Evolutionary conservation across 2,329 filamentous ascomycete species (phyloP).

Genomic region (Geoglossum cookeanum): DNA sequence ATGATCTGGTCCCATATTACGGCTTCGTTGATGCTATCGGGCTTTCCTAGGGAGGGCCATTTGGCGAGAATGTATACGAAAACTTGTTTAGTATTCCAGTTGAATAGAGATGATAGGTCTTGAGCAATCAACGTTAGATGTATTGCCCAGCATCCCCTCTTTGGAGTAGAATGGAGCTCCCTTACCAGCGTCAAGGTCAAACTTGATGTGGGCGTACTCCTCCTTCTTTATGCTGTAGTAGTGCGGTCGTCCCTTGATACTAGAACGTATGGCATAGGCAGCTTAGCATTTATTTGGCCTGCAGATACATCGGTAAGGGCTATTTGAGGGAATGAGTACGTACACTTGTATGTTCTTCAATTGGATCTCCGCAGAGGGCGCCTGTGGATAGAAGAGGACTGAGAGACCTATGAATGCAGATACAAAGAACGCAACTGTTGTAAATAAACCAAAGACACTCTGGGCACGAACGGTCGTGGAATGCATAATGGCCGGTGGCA

Average conservation of each 20-base stretch:
- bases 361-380: slow-evolving; percentile 43
- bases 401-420: slow-evolving; percentile 65
- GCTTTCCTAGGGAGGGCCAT: slow-evolving; percentile 32
- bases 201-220: slow-evolving; percentile 88
- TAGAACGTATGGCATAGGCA: slow-evolving; percentile 19
- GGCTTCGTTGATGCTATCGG: slow-evolving; percentile 19
- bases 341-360: slow-evolving; percentile 76
- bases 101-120: slow-evolving; percentile 84
- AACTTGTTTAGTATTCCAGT: slow-evolving; percentile 97
- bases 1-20: slow-evolving; percentile 97
- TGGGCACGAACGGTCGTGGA: slow-evolving; percentile 70
- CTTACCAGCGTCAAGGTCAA: slow-evolving; percentile 63
- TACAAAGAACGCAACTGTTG: slow-evolving; percentile 71
- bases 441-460: slow-evolving; percentile 96
- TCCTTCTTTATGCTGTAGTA: slow-evolving; percentile 88
- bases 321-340: slow-evolving; percentile 13
- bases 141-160: not conserved
- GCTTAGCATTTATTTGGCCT: not conserved
- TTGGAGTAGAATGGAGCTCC: not conserved
- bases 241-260: slow-evolving; percentile 77
- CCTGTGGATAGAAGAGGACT: slow-evolving; percentile 50
- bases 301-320: not conserved
- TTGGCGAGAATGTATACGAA: slow-evolving; percentile 88
- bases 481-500: slow-evolving; percentile 45
- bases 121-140: slow-evolving; percentile 6